These are phyloP conservation scores for Brassica hybrid DNA, from an alignment of 441 rosid genomes.

Conservation along the genomic window DNA sequence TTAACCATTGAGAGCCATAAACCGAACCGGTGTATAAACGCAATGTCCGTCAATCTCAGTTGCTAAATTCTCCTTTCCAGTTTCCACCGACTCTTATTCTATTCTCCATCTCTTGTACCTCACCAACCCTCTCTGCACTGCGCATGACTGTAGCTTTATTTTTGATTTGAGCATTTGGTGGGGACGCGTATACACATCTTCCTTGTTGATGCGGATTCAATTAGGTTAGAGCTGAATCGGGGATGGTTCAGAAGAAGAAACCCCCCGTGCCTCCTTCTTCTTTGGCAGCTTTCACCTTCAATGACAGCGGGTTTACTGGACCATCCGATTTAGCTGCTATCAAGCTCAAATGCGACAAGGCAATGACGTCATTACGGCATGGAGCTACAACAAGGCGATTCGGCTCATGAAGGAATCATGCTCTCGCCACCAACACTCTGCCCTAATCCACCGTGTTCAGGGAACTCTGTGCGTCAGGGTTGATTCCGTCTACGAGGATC, in stretches of 20 bases:
- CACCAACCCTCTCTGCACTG: conserved; percentile 46
- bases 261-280: conserved; percentile 44
- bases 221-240: conserved; percentile 34
- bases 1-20: background rate
- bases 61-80: conserved; percentile 1
- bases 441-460: conserved; percentile 75
- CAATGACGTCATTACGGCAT: conserved; percentile 73
- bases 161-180: conserved; percentile 23
- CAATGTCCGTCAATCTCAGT: conserved; percentile 2
- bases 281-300: background rate
- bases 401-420: conserved; percentile 41
- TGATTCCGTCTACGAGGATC: conserved; percentile 79
- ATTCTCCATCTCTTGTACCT: conserved; percentile 31
- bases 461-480: conserved; percentile 78
- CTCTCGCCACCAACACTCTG: conserved; percentile 60
- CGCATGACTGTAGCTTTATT: background rate
- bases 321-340: conserved; percentile 40
- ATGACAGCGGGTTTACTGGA: background rate
- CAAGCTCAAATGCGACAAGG: conserved; percentile 85
- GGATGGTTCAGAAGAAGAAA: conserved; percentile 88
- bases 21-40: conserved; percentile 19
- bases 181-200: background rate
- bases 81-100: conserved; percentile 30
- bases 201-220: conserved; percentile 29
- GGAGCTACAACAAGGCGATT: conserved; percentile 77